Percentiles rank a stretch among this genome's conserved stretches.
These are phyloP conservation scores for Punctularia strigosozonata DNA, from an alignment of 768 basidiomycete species.

Conservation along the genomic window DNA sequence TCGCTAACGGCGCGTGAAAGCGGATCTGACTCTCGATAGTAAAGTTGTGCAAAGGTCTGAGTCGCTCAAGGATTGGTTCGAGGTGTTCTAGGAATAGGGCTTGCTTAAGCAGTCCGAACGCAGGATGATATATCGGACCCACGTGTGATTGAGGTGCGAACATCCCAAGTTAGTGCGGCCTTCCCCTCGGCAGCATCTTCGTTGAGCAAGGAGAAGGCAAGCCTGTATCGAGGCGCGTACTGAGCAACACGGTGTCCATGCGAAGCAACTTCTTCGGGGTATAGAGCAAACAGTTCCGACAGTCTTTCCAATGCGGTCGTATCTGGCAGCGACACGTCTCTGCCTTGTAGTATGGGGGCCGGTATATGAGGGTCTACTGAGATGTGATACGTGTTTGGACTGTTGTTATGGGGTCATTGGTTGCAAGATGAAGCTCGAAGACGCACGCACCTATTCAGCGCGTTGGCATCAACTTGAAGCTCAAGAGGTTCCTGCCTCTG, in stretches of 20 bases:
- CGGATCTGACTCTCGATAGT: constrained; percentile 93
- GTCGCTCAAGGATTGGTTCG: constrained; percentile 44
- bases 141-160: constrained; percentile 54
- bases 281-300: constrained; percentile 27
- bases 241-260: constrained; percentile 46
- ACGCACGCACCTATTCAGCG: no score
- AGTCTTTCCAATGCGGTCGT: constrained; percentile 24
- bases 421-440: no score
- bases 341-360: no score
- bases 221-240: constrained; percentile 72
- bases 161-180: constrained; percentile 59
- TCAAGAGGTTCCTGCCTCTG: no score
- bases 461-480: no score
- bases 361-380: no score
- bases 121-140: constrained; percentile 20
- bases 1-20: constrained; percentile 81
- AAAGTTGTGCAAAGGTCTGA: constrained; percentile 73
- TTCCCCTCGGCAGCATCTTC: constrained; percentile 70
- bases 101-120: not conserved
- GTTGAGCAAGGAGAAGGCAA: constrained; percentile 89
- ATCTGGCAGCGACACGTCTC: no score
- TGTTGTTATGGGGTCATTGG: no score
- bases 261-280: constrained; percentile 31
- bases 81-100: constrained; percentile 47
- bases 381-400: no score